Evolutionary conservation across 2,329 filamentous ascomycete species (phyloP).

Genomic region (Didymella lethalis): DNA sequence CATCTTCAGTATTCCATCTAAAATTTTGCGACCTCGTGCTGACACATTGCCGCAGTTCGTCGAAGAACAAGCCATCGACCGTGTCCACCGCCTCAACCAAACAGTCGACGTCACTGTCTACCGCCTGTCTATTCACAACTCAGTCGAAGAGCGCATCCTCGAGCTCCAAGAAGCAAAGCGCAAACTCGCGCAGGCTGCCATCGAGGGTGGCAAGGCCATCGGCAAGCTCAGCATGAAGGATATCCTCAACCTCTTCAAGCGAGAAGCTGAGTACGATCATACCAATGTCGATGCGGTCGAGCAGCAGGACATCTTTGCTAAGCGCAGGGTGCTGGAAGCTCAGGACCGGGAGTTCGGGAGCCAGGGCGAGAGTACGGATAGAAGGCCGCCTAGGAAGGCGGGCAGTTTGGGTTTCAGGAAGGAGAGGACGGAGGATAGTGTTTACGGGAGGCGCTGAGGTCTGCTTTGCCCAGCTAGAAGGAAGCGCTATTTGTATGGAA

Average conservation of each 20-base stretch:
- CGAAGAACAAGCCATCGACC: constrained; percentile 98
- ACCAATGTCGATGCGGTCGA: constrained; percentile 52
- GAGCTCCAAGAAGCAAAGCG: constrained; percentile 94
- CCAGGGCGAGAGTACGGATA: constrained; percentile 27
- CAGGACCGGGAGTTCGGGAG: constrained; percentile 7
- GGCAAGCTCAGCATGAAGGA: constrained; percentile 92
- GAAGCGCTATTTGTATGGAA: background rate
- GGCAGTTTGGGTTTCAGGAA: constrained; percentile 40
- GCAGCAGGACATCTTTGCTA: constrained; percentile 47
- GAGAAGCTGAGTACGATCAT: constrained; percentile 65
- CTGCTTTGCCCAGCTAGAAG: background rate
- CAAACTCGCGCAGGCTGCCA: constrained; percentile 86
- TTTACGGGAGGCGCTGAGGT: constrained; percentile 52
- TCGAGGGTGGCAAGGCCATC: constrained; percentile 80
- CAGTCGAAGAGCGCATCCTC: constrained; percentile 94
- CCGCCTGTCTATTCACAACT: constrained; percentile 85
- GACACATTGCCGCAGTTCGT: constrained; percentile 70
- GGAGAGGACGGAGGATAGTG: constrained; percentile 48
- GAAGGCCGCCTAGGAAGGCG: constrained; percentile 39
- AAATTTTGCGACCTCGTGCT: background rate
- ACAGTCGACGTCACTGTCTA: constrained; percentile 94
- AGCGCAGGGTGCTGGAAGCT: constrained; percentile 40
- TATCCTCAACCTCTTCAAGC: constrained; percentile 87
- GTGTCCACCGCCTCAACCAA: constrained; percentile 97
- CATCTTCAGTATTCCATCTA: background rate